A percentile compares a stretch with the other conserved stretches of the same genome.
Evolutionary conservation across 2,329 filamentous ascomycete genomes (phyloP).

Genomic region (Dactylellina parvicollis): DNA sequence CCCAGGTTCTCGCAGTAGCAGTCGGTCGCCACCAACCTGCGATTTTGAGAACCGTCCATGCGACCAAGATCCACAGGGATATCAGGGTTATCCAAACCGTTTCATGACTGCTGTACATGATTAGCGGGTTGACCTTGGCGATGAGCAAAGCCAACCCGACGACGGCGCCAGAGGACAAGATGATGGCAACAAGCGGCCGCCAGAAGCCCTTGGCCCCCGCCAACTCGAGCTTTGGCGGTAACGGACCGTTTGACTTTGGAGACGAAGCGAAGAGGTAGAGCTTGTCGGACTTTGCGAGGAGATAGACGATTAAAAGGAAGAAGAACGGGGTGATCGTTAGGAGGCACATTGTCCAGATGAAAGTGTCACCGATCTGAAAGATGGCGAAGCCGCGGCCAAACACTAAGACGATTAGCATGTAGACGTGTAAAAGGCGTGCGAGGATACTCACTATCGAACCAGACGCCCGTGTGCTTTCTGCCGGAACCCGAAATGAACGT

Average conservation of each 20-base stretch:
- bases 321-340: slow-evolving; percentile 81
- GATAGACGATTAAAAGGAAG: slow-evolving; percentile 74
- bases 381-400: slow-evolving; percentile 82
- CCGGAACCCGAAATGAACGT: slow-evolving; percentile 75
- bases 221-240: slow-evolving; percentile 54
- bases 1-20: slow-evolving; percentile 83
- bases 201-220: slow-evolving; percentile 81
- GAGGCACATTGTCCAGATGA: slow-evolving; percentile 85
- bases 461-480: slow-evolving; percentile 76
- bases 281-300: slow-evolving; percentile 77
- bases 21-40: slow-evolving; percentile 83
- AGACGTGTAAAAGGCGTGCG: not conserved
- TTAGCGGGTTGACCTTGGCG: slow-evolving; percentile 84
- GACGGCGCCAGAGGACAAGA: slow-evolving; percentile 73
- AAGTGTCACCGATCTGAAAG: slow-evolving; percentile 81
- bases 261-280: slow-evolving; percentile 78
- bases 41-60: slow-evolving; percentile 83
- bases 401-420: slow-evolving; percentile 61
- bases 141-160: slow-evolving; percentile 78
- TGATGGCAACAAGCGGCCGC: slow-evolving; percentile 80
- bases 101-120: slow-evolving; percentile 90
- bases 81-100: slow-evolving; percentile 89
- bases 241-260: slow-evolving; percentile 64
- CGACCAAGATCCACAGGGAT: slow-evolving; percentile 78
- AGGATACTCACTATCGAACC: slow-evolving; percentile 74